These are phyloP conservation scores for Anthracocystis panici-leucophaei DNA, from an alignment of 1,284 basidiomycete genomes.

Conservation along the genomic window DNA sequence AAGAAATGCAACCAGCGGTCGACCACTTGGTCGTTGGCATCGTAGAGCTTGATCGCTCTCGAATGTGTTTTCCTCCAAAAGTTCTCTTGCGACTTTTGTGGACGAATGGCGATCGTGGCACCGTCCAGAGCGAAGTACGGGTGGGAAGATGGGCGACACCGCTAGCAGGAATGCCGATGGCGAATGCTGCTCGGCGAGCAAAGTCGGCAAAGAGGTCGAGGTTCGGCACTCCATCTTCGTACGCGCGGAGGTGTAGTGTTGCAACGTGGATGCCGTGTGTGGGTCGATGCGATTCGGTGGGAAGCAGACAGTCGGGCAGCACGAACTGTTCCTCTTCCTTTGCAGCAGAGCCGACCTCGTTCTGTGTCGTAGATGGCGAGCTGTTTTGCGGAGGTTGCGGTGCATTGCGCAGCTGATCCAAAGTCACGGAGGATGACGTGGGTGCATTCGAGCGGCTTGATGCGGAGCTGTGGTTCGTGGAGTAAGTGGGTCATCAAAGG, in stretches of 20 bases:
- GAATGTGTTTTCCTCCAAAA: conserved; percentile 88
- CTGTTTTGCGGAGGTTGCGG: not conserved
- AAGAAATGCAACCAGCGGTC: conserved; percentile 86
- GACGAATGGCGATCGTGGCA: conserved; percentile 85
- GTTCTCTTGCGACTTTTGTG: conserved; percentile 98
- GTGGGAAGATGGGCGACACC: conserved; percentile 80
- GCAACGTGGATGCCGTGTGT: conserved; percentile 85
- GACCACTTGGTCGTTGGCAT: conserved; percentile 83
- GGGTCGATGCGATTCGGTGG: conserved; percentile 37
- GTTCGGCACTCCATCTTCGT: conserved; percentile 72
- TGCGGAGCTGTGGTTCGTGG: conserved; percentile 15
- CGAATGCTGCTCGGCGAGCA: conserved; percentile 82
- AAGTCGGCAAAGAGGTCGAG: conserved; percentile 88
- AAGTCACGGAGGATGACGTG: conserved; percentile 31
- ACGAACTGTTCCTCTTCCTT: conserved; percentile 42
- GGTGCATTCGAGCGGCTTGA: conserved; percentile 30
- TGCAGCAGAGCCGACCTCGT: not conserved
- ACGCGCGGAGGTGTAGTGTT: conserved; percentile 83
- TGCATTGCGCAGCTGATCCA: conserved; percentile 30
- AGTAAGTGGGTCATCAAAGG: not conserved
- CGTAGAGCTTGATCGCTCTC: conserved; percentile 88
- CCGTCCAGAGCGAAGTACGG: conserved; percentile 85
- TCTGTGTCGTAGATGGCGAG: not conserved
- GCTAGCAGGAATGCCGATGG: conserved; percentile 85
- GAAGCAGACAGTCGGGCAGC: conserved; percentile 39